These are phyloP conservation scores for Elongisporangium anandrum DNA, from an alignment of 352 stramenopile genomes.

Conservation along the genomic window DNA sequence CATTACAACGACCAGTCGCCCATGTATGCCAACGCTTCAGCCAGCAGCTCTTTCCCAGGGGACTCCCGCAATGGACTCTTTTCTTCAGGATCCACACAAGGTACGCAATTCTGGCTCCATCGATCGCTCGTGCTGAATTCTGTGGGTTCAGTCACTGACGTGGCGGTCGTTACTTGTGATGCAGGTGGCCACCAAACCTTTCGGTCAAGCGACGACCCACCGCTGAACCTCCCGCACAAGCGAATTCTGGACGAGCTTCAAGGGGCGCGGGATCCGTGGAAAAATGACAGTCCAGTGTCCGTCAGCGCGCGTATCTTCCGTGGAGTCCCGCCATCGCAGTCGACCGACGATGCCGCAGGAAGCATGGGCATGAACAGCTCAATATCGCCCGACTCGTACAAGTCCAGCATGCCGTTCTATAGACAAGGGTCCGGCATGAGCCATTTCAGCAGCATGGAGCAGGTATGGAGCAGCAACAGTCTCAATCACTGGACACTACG, in stretches of 20 bases:
- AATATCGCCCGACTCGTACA: conserved; percentile 23
- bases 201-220: conserved; percentile 23
- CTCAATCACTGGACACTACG: conserved; percentile 1
- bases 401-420: conserved; percentile 40
- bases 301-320: conserved; percentile 58
- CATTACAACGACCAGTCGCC: conserved; percentile 15
- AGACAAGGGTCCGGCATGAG: conserved; percentile 34
- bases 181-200: conserved; percentile 20
- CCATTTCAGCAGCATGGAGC: conserved; percentile 57
- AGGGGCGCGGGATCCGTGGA: conserved; percentile 46
- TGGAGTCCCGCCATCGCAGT: conserved; percentile 11
- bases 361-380: conserved; percentile 4
- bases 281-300: conserved; percentile 59
- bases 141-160: neutral
- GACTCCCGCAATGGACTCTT: conserved; percentile 1
- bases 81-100: conserved; percentile 6
- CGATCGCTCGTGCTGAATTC: conserved; percentile 1
- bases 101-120: conserved; percentile 5
- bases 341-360: conserved; percentile 15
- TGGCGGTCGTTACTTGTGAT: neutral
- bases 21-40: conserved; percentile 26
- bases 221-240: conserved; percentile 50
- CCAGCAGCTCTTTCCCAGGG: conserved; percentile 1
- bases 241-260: conserved; percentile 51
- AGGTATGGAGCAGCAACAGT: conserved; percentile 24